Evolutionary conservation across 371 early-diverging fungal species (phyloP), one percentile per base, ranked within the genome.

Genomic region (Mortierella sp.): DNA sequence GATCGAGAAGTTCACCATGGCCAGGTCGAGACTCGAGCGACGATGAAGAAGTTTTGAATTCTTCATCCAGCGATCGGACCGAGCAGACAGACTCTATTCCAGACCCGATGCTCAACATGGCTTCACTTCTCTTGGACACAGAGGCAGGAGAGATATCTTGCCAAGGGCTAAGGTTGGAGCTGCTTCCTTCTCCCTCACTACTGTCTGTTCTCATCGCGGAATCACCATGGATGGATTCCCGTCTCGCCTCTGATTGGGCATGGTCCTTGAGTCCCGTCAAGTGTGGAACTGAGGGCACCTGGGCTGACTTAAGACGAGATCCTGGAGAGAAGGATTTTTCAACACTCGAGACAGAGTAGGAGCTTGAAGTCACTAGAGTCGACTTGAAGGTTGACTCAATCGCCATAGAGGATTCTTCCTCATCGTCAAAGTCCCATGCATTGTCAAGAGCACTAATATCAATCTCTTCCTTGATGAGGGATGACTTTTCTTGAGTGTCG

Each of bases 121-220:
- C 65, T 45, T 76, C 77, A 52, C 79, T 77, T 2, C 66, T 64
- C 66, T 77, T 77, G 28, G 79, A 77, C 9, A 62, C 69, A 2
- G 79, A 77, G 0, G 63, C 66, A 2, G 79, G 79, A 14, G 79
- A 77, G 15, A 77, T 61, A 30, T 77, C 79, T 28, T 77, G 79
- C 79, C 79, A 77, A 1, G 79, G 68, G 23, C 75, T 75, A 1
- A 66, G 75, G 23, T 53, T 71, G 1, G 71, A 29, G 23, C 58
- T 53, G 30, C 63, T 69, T 9, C 56, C 74, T n/a, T 68, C 68
- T 2, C 74, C 60, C 18, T 65, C 67, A 16, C 75, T 62, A 6
- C 66, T 75, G 57, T 47, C 62, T 1, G 46, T 16, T n/a, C 9
- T 37, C 37, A 37, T 37, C 37, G 37, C 37, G 3, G 37, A 37